Conservation (phyloP, 352 stramenopile species). For the Discostella stelligera region DNA sequence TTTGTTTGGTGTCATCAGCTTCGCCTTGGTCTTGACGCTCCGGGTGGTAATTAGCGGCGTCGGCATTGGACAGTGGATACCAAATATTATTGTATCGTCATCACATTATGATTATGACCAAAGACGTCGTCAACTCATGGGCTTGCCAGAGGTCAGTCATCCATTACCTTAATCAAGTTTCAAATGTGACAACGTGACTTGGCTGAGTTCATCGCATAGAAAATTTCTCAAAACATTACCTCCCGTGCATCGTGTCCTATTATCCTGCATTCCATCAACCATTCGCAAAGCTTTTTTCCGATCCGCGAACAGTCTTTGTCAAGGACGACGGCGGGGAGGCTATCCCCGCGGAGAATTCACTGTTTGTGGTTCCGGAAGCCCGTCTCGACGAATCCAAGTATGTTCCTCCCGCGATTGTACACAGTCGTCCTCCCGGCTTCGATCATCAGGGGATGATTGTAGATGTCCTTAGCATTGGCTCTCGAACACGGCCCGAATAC, state of each 20-base stretch:
- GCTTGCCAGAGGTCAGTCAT: background rate
- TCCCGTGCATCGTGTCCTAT: no score
- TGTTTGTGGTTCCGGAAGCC: background rate
- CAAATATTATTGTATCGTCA: no score
- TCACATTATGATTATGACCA: no score
- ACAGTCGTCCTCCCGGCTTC: background rate
- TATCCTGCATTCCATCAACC: no score
- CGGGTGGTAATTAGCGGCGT: no score
- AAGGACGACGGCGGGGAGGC: background rate
- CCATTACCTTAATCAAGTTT: background rate
- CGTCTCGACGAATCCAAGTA: background rate
- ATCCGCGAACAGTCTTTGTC: background rate
- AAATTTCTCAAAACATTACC: background rate
- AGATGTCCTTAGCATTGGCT: constrained; percentile 25
- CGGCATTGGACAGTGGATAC: no score
- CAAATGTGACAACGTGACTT: no score
- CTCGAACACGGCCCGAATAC: constrained; percentile 16
- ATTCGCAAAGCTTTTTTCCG: background rate
- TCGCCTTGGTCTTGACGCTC: no score
- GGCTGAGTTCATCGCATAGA: background rate
- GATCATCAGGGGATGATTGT: constrained; percentile 8
- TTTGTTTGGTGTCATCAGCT: no score
- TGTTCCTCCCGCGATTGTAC: background rate
- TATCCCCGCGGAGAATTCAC: background rate
- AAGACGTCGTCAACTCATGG: background rate